phyloP scores from a whole-genome alignment of 2,329 filamentous ascomycete species.

The Phialophora expanda region DNA sequence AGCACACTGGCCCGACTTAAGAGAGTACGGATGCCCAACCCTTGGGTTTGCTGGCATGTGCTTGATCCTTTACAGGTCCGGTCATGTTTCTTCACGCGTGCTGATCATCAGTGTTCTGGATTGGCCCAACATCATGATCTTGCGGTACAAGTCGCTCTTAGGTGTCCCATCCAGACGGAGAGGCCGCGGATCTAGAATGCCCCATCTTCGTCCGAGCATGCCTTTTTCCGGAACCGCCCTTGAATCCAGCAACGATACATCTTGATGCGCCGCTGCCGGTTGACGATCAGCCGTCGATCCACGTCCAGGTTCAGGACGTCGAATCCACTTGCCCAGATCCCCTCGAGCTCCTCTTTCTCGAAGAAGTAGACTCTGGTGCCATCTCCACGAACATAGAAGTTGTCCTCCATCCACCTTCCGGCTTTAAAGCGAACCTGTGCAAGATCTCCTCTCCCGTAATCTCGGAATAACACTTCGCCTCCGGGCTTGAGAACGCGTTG shows the following conservation, averaged over 20 bases:
- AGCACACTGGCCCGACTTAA: slow-evolving; percentile 12
- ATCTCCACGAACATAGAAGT: slow-evolving; percentile 95
- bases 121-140: slow-evolving; percentile 4
- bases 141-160: neutral
- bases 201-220: neutral
- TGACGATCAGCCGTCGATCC: slow-evolving; percentile 88
- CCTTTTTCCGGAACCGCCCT: slow-evolving; percentile 49
- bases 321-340: slow-evolving; percentile 78
- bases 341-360: slow-evolving; percentile 77
- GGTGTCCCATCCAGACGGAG: too few species aligned
- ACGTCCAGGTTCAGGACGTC: slow-evolving; percentile 78
- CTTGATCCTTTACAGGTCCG: neutral
- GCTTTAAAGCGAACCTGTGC: slow-evolving; percentile 98
- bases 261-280: slow-evolving; percentile 86
- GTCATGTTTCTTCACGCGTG: neutral
- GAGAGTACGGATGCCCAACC: neutral
- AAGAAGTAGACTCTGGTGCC: slow-evolving; percentile 98
- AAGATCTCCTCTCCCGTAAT: slow-evolving; percentile 93
- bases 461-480: slow-evolving; percentile 91
- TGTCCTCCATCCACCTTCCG: slow-evolving; percentile 89
- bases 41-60: slow-evolving; percentile 11
- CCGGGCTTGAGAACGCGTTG: slow-evolving; percentile 84
- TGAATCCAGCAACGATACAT: slow-evolving; percentile 95
- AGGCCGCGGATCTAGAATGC: neutral
- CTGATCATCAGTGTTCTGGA: slow-evolving; percentile 1